Evolutionary conservation across 352 stramenopile genomes (phyloP).

Genomic region (Pythium dissotocum): DNA sequence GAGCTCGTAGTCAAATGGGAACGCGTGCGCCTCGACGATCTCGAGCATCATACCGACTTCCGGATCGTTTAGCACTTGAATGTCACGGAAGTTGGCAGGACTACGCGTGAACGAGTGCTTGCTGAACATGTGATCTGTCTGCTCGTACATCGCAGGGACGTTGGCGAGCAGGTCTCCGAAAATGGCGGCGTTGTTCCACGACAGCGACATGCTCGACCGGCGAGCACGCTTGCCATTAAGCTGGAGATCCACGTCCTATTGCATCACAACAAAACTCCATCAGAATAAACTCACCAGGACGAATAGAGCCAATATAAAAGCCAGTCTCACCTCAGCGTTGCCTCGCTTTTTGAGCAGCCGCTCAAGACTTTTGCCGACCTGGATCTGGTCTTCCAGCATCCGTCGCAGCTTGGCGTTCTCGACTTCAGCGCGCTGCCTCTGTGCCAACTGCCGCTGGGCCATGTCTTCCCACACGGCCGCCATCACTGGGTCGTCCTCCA

Average conservation of each 20-base stretch:
- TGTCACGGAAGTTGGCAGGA: conserved; percentile 15
- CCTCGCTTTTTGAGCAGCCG: conserved; percentile 35
- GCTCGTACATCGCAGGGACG: neutral
- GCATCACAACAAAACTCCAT: neutral
- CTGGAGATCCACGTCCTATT: conserved; percentile 2
- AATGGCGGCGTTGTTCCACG: conserved; percentile 17
- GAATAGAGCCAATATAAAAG: neutral
- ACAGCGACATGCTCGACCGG: neutral
- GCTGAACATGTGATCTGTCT: conserved; percentile 1
- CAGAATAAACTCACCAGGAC: neutral
- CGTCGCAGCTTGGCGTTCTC: conserved; percentile 28
- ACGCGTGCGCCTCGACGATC: conserved; percentile 14
- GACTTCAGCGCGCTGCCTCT: conserved; percentile 28
- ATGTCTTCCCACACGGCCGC: conserved; percentile 26
- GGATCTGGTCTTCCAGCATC: conserved; percentile 48
- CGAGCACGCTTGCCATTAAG: conserved; percentile 11
- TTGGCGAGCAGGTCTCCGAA: conserved; percentile 16
- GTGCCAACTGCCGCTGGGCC: conserved; percentile 20
- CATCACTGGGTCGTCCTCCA: conserved; percentile 17
- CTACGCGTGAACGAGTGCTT: conserved; percentile 5
- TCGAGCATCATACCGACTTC: conserved; percentile 17
- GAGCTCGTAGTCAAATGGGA: conserved; percentile 17
- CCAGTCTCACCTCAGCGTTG: conserved; percentile 15
- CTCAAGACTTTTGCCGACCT: conserved; percentile 44
- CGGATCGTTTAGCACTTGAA: conserved; percentile 17